phyloP scores from a whole-genome alignment of 2,329 filamentous ascomycete species.

The Fusarium newnesense region DNA sequence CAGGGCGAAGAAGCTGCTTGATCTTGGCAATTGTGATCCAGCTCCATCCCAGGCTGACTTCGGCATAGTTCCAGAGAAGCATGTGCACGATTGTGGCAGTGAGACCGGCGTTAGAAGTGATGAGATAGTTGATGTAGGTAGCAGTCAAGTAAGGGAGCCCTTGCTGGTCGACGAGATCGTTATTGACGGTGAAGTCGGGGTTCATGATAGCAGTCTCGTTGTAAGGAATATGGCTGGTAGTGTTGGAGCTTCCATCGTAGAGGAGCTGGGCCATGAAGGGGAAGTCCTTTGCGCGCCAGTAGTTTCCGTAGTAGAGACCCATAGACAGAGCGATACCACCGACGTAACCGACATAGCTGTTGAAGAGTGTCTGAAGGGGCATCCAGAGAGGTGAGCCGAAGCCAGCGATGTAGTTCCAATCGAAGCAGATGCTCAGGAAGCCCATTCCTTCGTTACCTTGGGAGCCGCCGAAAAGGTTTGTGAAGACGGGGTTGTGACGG shows the following conservation, averaged over 20 bases:
- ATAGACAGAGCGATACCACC: conserved; percentile 51
- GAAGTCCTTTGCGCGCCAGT: conserved; percentile 27
- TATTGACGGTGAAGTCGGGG: conserved; percentile 35
- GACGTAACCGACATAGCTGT: conserved; percentile 52
- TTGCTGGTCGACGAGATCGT: neutral
- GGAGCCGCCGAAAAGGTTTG: conserved; percentile 27
- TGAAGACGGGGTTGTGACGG: conserved; percentile 23
- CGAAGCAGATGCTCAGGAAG: conserved; percentile 17
- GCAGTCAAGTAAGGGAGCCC: conserved; percentile 22
- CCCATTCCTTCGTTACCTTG: conserved; percentile 35
- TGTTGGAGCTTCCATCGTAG: conserved; percentile 9
- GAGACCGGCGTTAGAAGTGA: conserved; percentile 22
- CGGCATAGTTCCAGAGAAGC: conserved; percentile 39
- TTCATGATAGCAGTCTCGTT: conserved; percentile 27
- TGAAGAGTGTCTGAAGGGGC: conserved; percentile 52
- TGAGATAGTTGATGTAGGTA: conserved; percentile 28
- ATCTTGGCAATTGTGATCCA: conserved; percentile 11
- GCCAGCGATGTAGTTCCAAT: conserved; percentile 31
- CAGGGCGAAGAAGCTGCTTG: neutral
- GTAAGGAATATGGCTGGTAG: conserved; percentile 2
- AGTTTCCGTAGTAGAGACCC: conserved; percentile 37
- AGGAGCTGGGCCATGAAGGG: conserved; percentile 32
- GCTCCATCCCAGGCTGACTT: conserved; percentile 34
- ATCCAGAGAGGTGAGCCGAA: conserved; percentile 50
- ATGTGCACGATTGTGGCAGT: conserved; percentile 24